Percentiles rank a stretch among this genome's conserved stretches.
Evolutionary conservation across 2,329 filamentous ascomycete species (phyloP).

Genomic region (Aspergillus pseudoviridinutans): DNA sequence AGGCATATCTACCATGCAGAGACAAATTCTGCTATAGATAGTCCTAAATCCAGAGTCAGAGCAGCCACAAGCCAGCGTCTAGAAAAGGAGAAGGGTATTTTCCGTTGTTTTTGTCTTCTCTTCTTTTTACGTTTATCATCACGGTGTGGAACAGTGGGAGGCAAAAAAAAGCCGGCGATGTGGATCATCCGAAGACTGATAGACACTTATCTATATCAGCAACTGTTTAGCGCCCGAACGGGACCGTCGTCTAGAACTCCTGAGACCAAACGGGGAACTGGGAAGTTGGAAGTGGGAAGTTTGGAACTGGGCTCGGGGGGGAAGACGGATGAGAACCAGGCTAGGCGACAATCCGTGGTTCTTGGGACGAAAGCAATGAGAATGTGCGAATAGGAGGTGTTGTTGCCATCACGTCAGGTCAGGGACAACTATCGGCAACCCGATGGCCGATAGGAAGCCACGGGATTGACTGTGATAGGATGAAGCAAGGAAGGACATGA

Average conservation of each 20-base stretch:
- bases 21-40: background rate
- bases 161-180: background rate
- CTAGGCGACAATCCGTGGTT: background rate
- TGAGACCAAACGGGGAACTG: background rate
- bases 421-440: conserved; percentile 4
- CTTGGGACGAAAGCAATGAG: background rate
- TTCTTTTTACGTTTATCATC: conserved; percentile 1
- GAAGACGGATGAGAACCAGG: background rate
- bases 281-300: conserved; percentile 1
- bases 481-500: conserved; percentile 4
- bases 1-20: background rate
- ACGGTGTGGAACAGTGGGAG: background rate
- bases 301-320: background rate
- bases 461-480: background rate
- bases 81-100: background rate
- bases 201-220: too few relatives aligned
- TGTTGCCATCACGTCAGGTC: background rate
- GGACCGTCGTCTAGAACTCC: conserved; percentile 5
- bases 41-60: background rate
- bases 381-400: conserved; percentile 2
- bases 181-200: too few relatives aligned
- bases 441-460: conserved; percentile 3
- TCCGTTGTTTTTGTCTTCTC: conserved; percentile 1
- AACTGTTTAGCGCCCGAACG: conserved; percentile 15
- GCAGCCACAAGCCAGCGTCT: background rate